Conservation (phyloP, 257 asterid species). For the Capsicum baccatum region DNA sequence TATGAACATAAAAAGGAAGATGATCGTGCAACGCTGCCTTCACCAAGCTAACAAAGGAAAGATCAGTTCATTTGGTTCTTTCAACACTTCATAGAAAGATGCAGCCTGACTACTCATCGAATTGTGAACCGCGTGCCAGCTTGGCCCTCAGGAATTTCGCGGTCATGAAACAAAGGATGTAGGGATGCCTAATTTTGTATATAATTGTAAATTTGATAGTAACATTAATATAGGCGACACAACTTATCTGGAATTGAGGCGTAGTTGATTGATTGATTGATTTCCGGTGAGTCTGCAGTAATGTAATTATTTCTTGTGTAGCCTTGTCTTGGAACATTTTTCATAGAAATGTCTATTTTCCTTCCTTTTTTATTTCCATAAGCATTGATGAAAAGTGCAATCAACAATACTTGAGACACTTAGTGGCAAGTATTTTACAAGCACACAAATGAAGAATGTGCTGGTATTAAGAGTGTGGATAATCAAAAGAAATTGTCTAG, state of each 20-base stretch:
- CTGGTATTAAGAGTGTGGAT: no score
- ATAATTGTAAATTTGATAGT: not conserved
- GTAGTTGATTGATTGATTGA: not conserved
- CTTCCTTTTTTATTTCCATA: not conserved
- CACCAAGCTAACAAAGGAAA: slow-evolving; percentile 26
- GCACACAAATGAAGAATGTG: not conserved
- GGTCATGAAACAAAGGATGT: not conserved
- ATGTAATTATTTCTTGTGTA: not conserved
- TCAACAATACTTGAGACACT: not conserved
- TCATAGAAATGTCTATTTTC: not conserved
- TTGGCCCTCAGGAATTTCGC: not conserved
- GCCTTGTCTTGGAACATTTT: not conserved
- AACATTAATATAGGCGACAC: not conserved
- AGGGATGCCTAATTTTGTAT: not conserved
- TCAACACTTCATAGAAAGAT: not conserved
- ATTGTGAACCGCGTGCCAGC: not conserved
- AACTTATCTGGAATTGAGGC: not conserved
- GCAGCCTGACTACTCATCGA: not conserved
- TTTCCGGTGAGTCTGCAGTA: not conserved
- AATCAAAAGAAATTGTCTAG: no score
- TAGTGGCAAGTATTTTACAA: not conserved
- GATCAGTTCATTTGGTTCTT: not conserved
- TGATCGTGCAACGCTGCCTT: slow-evolving; percentile 24
- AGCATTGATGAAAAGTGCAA: not conserved
- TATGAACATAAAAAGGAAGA: slow-evolving; percentile 32